Conservation (phyloP, 331 rosid genomes). For the Phaseolus coccineus region DNA sequence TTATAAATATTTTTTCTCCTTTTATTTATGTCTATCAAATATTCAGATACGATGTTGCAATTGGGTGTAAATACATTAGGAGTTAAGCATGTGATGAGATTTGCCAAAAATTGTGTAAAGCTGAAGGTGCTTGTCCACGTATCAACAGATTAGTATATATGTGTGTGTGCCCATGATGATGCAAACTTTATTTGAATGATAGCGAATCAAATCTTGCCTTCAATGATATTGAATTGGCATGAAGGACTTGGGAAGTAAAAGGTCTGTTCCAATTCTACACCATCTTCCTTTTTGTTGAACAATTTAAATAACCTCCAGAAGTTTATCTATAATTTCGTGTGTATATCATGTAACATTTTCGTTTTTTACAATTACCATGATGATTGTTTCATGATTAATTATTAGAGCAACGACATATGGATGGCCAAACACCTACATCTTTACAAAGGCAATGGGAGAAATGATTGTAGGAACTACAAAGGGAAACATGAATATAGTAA, state of each 20-base stretch:
- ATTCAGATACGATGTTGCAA: slow-evolving; percentile 75
- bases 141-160: slow-evolving; percentile 69
- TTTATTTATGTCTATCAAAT: too few species aligned
- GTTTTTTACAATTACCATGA: not conserved
- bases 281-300: too few species aligned
- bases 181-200: not conserved
- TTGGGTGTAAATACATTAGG: slow-evolving; percentile 72
- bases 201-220: not conserved
- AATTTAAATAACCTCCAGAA: not conserved
- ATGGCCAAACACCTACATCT: slow-evolving; percentile 87
- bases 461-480: slow-evolving; percentile 61
- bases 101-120: slow-evolving; percentile 62
- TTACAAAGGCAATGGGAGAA: slow-evolving; percentile 89
- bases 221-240: slow-evolving; percentile 53
- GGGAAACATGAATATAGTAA: slow-evolving; percentile 55
- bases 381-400: slow-evolving; percentile 3
- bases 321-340: too few species aligned
- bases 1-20: not conserved
- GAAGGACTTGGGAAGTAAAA: slow-evolving; percentile 69
- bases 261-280: slow-evolving; percentile 49
- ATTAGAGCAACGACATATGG: slow-evolving; percentile 67
- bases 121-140: slow-evolving; percentile 71
- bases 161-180: not conserved
- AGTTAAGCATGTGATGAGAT: slow-evolving; percentile 61
- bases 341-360: not conserved